phyloP scores from a whole-genome alignment of 2,329 filamentous ascomycete genomes.

The Colletotrichum lupini region DNA sequence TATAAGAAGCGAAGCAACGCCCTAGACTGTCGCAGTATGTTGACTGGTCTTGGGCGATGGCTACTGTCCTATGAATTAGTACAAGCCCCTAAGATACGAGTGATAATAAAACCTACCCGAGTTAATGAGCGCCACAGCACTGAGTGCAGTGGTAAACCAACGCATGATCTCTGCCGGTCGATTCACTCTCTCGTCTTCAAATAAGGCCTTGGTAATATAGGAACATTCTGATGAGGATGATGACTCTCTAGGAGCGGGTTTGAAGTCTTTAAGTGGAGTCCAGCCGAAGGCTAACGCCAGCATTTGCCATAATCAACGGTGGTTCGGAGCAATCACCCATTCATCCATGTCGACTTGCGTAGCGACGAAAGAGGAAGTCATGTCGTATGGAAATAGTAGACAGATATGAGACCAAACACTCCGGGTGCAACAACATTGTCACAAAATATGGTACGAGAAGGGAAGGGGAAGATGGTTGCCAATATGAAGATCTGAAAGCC shows the following conservation, averaged over 20 bases:
- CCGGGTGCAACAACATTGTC: not conserved
- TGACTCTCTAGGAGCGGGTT: no score
- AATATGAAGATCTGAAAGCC: constrained; percentile 5
- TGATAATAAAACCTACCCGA: constrained; percentile 19
- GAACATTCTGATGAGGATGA: not conserved
- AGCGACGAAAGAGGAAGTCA: not conserved
- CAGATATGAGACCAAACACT: not conserved
- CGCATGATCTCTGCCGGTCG: constrained; percentile 29
- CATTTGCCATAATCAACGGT: not conserved
- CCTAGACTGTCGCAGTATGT: constrained; percentile 38
- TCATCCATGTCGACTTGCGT: not conserved
- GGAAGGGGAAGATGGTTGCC: not conserved
- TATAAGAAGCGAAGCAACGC: constrained; percentile 40
- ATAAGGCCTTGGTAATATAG: not conserved
- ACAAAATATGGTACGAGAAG: not conserved
- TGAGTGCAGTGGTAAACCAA: constrained; percentile 2
- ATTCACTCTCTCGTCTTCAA: not conserved
- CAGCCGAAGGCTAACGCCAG: not conserved
- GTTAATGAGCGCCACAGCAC: constrained; percentile 25
- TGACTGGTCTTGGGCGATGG: constrained; percentile 17
- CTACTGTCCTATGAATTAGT: not conserved
- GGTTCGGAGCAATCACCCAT: not conserved
- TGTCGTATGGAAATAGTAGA: not conserved
- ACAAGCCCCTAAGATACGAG: no score
- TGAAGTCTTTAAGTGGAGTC: not conserved